These are phyloP conservation scores for Dysphania ambrosioides DNA, from an alignment of 148 eudicot species.

Conservation along the genomic window DNA sequence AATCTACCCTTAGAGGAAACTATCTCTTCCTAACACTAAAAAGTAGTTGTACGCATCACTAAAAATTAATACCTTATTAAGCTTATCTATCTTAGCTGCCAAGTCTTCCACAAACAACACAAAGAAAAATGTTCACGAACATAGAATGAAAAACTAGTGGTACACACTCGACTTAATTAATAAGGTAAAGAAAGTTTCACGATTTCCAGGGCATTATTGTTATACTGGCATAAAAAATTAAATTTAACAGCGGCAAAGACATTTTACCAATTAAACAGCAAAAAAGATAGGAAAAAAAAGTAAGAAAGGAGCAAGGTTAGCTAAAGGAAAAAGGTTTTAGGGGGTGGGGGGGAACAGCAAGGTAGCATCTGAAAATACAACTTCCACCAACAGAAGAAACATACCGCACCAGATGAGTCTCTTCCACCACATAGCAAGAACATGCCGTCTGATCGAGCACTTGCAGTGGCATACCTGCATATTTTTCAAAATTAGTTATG, in stretches of 20 bases:
- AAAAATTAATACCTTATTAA: background rate
- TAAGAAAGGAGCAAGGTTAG: too few relatives aligned
- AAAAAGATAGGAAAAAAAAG: too few relatives aligned
- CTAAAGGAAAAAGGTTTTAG: too few relatives aligned
- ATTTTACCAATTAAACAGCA: too few relatives aligned
- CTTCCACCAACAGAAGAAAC: conserved; percentile 26
- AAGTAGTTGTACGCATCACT: background rate
- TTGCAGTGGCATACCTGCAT: conserved; percentile 92
- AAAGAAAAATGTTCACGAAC: background rate
- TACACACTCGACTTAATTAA: too few relatives aligned
- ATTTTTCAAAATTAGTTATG: background rate
- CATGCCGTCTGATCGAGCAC: conserved; percentile 98
- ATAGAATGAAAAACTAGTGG: background rate
- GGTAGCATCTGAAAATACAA: background rate
- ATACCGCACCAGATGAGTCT: conserved; percentile 78
- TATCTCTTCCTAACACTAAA: background rate
- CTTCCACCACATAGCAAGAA: conserved; percentile 98
- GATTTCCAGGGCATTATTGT: too few relatives aligned
- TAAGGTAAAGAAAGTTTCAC: too few relatives aligned
- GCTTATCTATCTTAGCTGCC: background rate
- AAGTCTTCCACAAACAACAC: background rate
- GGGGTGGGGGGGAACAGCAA: too few relatives aligned
- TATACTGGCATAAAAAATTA: too few relatives aligned
- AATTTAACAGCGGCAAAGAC: too few relatives aligned
- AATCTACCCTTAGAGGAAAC: too few relatives aligned